Evolutionary conservation across 2,329 filamentous ascomycete genomes (phyloP).

Genomic region (Paraphaeosphaeria minitans): DNA sequence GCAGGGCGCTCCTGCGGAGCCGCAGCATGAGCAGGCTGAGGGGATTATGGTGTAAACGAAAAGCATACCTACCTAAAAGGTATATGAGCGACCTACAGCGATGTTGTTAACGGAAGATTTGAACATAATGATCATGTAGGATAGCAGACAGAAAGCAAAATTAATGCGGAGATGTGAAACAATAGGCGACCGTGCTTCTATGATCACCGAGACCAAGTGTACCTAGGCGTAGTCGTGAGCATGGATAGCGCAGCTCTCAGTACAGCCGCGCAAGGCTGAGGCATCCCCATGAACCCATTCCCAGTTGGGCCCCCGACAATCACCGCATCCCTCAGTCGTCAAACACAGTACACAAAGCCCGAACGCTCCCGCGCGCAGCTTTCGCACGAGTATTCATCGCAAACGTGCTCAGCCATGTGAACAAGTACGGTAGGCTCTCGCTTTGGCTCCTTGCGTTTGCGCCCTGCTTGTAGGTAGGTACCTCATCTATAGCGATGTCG

Average conservation of each 20-base stretch:
- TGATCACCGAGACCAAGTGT: neutral
- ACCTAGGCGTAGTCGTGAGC: neutral
- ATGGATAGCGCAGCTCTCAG: neutral
- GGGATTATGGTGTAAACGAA: neutral
- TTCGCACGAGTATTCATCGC: slow-evolving; percentile 9
- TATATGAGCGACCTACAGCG: neutral
- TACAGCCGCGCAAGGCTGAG: neutral
- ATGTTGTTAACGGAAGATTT: neutral
- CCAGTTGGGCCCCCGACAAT: slow-evolving; percentile 2
- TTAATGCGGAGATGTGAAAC: slow-evolving; percentile 6
- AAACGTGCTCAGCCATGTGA: slow-evolving; percentile 1
- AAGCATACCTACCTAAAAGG: neutral
- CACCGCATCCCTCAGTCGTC: neutral
- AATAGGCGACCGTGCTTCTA: neutral
- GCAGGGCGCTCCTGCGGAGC: slow-evolving; percentile 21
- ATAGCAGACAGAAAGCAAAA: neutral
- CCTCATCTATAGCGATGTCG: slow-evolving; percentile 3
- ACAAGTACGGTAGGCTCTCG: neutral
- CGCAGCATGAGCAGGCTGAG: slow-evolving; percentile 2
- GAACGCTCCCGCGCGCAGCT: neutral
- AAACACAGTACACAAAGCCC: neutral
- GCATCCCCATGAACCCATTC: neutral
- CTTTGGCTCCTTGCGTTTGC: neutral
- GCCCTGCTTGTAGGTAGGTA: slow-evolving; percentile 8
- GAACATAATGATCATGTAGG: neutral